phyloP scores from a whole-genome alignment of 306 rosid species.

The Cucumis melo region DNA sequence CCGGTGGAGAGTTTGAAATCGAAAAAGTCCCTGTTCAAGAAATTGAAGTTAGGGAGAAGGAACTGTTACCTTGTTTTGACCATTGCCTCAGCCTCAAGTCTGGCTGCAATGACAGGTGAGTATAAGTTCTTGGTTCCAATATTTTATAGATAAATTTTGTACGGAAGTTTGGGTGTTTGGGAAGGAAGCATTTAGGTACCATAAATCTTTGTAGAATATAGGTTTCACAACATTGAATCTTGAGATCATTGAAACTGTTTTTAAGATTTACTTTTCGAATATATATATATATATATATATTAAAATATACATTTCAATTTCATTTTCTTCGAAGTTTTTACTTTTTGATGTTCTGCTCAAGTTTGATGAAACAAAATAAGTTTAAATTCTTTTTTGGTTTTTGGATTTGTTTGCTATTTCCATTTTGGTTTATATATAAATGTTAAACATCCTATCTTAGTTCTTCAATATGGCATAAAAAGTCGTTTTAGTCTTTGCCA shows the following conservation, averaged over 20 bases:
- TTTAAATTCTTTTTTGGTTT: background rate
- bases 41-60: constrained; percentile 64
- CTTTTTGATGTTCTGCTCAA: background rate
- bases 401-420: background rate
- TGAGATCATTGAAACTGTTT: background rate
- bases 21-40: constrained; percentile 56
- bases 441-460: background rate
- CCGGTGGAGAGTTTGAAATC: constrained; percentile 61
- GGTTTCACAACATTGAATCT: background rate
- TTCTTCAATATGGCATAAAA: background rate
- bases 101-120: constrained; percentile 63
- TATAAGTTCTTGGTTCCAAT: background rate
- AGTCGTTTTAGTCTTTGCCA: background rate
- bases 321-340: background rate
- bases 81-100: constrained; percentile 57
- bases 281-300: too few relatives aligned
- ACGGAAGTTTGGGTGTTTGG: background rate
- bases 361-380: background rate
- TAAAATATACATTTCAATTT: background rate
- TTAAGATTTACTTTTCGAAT: background rate
- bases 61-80: constrained; percentile 66
- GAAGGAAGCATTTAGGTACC: background rate
- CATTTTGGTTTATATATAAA: background rate
- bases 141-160: background rate
- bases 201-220: background rate